phyloP scores from a whole-genome alignment of 2,329 filamentous ascomycete genomes.

The Fusarium burgessii region DNA sequence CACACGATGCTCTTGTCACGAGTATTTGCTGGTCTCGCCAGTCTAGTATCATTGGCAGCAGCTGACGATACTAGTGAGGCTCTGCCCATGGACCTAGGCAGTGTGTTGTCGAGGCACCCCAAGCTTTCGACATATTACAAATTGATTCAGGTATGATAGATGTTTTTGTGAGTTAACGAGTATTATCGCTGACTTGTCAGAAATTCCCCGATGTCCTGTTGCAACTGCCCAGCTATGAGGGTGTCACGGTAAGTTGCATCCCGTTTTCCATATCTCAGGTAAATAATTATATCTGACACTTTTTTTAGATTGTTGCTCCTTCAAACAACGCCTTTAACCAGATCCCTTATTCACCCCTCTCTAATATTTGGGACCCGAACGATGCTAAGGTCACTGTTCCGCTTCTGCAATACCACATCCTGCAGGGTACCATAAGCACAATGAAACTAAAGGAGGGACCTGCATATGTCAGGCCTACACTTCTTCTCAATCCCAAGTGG shows the following conservation, averaged over 20 bases:
- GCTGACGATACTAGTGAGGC: constrained; percentile 34
- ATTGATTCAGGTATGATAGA: constrained; percentile 55
- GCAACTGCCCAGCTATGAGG: constrained; percentile 57
- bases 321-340: constrained; percentile 68
- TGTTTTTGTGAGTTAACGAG: background rate
- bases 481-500: constrained; percentile 57
- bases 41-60: constrained; percentile 33
- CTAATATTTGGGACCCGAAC: constrained; percentile 59
- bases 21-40: constrained; percentile 37
- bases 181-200: constrained; percentile 41
- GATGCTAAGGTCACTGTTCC: constrained; percentile 58
- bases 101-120: constrained; percentile 53
- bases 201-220: constrained; percentile 61
- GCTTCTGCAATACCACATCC: constrained; percentile 72
- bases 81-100: constrained; percentile 52
- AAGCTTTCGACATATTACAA: constrained; percentile 59
- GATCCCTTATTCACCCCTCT: constrained; percentile 64
- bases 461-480: constrained; percentile 57
- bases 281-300: background rate
- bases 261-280: background rate
- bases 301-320: constrained; percentile 64
- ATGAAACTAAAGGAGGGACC: constrained; percentile 53
- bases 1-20: constrained; percentile 37
- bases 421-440: constrained; percentile 62
- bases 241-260: constrained; percentile 56